These are phyloP conservation scores for Backusella parvicylindrica DNA, from an alignment of 192 early-diverging fungal species.

Conservation along the genomic window DNA sequence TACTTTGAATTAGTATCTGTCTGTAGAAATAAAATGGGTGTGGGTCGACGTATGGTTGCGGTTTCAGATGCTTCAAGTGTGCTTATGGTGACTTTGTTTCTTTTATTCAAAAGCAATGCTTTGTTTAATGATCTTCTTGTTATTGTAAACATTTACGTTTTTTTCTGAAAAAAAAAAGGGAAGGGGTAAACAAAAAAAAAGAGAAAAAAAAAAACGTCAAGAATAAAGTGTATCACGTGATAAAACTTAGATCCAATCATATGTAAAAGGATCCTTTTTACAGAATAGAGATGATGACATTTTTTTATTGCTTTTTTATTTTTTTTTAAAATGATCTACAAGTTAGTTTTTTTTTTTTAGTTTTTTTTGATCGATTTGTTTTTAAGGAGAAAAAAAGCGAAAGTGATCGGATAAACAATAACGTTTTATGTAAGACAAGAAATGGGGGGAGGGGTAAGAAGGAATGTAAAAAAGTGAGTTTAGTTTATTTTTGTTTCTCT, in stretches of 20 bases:
- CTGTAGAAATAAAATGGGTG: neutral
- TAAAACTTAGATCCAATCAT: neutral
- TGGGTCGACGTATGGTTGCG: neutral
- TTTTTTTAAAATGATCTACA: neutral
- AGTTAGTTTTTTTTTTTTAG: too few species aligned
- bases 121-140: neutral
- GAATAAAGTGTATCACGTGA: neutral
- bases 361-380: neutral
- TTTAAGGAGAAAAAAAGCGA: neutral
- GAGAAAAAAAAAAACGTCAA: neutral
- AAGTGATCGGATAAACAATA: neutral
- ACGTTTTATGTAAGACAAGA: neutral
- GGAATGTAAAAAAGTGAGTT: neutral
- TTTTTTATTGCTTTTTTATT: neutral
- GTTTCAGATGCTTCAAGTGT: slow-evolving; percentile 2
- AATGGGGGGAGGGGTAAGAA: neutral
- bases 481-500: neutral
- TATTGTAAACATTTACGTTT: neutral
- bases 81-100: neutral
- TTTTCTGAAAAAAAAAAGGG: neutral
- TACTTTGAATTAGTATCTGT: slow-evolving; percentile 4
- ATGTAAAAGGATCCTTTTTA: neutral
- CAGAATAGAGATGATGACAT: neutral
- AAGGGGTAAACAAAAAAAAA: neutral
- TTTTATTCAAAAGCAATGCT: neutral